Percentiles rank a stretch among this genome's conserved stretches.
Conservation (phyloP, 495 filamentous ascomycete genomes). For the Daldinia loculata region DNA sequence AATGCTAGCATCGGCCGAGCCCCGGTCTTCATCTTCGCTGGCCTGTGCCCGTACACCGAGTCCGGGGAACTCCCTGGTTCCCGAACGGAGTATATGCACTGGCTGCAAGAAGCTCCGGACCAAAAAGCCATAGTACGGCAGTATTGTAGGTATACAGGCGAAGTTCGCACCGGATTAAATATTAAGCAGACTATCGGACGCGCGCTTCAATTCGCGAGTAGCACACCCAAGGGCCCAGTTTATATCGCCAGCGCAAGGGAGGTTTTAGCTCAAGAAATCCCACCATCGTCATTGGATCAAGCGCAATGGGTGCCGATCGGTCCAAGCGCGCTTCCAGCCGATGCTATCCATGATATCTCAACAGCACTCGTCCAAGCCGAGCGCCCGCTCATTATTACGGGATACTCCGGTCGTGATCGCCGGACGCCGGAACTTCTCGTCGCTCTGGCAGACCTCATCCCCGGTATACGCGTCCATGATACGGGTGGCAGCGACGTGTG, state of each 20-base stretch:
- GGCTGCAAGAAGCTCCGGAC: conserved; percentile 82
- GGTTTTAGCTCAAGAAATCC: conserved; percentile 76
- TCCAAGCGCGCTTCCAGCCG: conserved; percentile 66
- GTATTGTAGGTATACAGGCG: conserved; percentile 77
- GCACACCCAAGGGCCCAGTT: conserved; percentile 75
- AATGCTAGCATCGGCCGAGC: conserved; percentile 79
- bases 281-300: conserved; percentile 70
- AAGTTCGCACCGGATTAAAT: conserved; percentile 79
- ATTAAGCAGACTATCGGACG: conserved; percentile 82
- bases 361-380: conserved; percentile 68
- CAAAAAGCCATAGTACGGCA: conserved; percentile 80
- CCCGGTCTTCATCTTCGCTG: conserved; percentile 80
- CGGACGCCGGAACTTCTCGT: conserved; percentile 68
- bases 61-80: conserved; percentile 78
- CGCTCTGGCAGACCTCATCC: conserved; percentile 67
- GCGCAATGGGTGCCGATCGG: conserved; percentile 69
- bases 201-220: conserved; percentile 76
- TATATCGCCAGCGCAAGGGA: conserved; percentile 75
- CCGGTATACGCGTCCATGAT: conserved; percentile 73
- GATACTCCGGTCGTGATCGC: conserved; percentile 72
- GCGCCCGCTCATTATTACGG: conserved; percentile 72
- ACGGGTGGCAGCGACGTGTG: conserved; percentile 81
- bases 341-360: conserved; percentile 66
- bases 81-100: conserved; percentile 83
- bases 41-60: conserved; percentile 76